phyloP scores from a whole-genome alignment of 495 filamentous ascomycete genomes.

The Astrocystis sublimbata region DNA sequence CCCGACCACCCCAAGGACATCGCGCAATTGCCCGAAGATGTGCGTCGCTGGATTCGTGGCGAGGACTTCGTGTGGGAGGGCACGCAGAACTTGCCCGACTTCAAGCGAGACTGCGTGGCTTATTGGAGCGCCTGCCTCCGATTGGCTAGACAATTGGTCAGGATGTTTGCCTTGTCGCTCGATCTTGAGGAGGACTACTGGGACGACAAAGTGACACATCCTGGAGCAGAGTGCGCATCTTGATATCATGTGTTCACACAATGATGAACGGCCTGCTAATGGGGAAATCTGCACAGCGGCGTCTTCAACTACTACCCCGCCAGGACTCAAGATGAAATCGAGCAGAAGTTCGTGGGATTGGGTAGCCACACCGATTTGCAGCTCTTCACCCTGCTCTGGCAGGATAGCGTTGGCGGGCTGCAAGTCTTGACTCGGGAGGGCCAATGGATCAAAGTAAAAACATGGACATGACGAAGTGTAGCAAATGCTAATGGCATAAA shows the following conservation, averaged over 20 bases:
- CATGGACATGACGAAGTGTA: slow-evolving; percentile 5
- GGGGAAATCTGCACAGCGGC: neutral
- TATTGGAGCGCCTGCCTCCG: slow-evolving; percentile 51
- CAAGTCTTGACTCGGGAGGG: slow-evolving; percentile 54
- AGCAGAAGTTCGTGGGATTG: slow-evolving; percentile 45
- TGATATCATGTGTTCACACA: neutral
- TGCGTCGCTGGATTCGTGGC: slow-evolving; percentile 37
- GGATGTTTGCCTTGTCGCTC: slow-evolving; percentile 52
- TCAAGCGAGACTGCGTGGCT: slow-evolving; percentile 46
- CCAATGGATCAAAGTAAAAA: slow-evolving; percentile 54
- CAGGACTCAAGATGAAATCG: slow-evolving; percentile 36
- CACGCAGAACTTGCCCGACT: slow-evolving; percentile 48
- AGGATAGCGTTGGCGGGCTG: slow-evolving; percentile 54
- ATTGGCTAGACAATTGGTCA: slow-evolving; percentile 49
- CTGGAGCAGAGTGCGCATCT: slow-evolving; percentile 41
- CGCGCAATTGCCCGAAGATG: slow-evolving; percentile 36
- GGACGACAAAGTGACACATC: slow-evolving; percentile 51
- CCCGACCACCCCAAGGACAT: slow-evolving; percentile 42
- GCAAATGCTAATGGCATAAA: slow-evolving; percentile 16
- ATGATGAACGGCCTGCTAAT: slow-evolving; percentile 1
- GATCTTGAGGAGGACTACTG: slow-evolving; percentile 53
- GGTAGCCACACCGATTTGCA: slow-evolving; percentile 62
- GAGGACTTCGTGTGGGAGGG: slow-evolving; percentile 47
- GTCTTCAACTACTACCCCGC: slow-evolving; percentile 55
- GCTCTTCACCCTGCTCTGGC: slow-evolving; percentile 59